Conservation (phyloP, 208 protist species). For the Wallacemonas sp. region DNA sequence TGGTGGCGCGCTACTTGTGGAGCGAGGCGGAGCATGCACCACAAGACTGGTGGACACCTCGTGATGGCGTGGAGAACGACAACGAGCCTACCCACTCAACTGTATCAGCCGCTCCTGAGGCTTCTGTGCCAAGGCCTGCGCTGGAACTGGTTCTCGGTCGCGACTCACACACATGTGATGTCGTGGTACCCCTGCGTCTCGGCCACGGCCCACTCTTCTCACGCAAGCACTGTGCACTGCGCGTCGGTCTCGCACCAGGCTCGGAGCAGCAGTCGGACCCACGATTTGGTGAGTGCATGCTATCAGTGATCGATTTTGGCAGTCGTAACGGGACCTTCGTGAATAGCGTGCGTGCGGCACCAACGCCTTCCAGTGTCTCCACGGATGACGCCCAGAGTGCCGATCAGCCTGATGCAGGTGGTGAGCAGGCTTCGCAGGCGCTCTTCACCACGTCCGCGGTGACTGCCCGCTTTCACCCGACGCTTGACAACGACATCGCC, state of each 20-base stretch:
- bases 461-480: background rate
- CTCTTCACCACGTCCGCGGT: too few species aligned
- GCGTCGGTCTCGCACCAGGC: constrained; percentile 4
- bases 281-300: constrained; percentile 13
- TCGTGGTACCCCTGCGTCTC: constrained; percentile 27
- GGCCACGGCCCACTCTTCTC: constrained; percentile 36
- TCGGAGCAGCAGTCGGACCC: background rate
- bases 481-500: background rate
- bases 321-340: constrained; percentile 51
- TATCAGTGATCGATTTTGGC: constrained; percentile 27
- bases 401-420: background rate
- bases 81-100: too few species aligned
- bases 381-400: background rate
- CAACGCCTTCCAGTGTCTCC: background rate
- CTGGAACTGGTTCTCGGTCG: constrained; percentile 28
- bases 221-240: constrained; percentile 36
- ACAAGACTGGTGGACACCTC: constrained; percentile 4
- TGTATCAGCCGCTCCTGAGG: too few species aligned
- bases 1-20: constrained; percentile 28
- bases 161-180: constrained; percentile 25
- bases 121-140: background rate
- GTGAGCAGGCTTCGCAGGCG: background rate
- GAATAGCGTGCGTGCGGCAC: constrained; percentile 12
- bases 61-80: too few species aligned
- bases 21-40: background rate